These are phyloP conservation scores for Curvularia sp. DNA, from an alignment of 2,329 filamentous ascomycete genomes.

Conservation along the genomic window DNA sequence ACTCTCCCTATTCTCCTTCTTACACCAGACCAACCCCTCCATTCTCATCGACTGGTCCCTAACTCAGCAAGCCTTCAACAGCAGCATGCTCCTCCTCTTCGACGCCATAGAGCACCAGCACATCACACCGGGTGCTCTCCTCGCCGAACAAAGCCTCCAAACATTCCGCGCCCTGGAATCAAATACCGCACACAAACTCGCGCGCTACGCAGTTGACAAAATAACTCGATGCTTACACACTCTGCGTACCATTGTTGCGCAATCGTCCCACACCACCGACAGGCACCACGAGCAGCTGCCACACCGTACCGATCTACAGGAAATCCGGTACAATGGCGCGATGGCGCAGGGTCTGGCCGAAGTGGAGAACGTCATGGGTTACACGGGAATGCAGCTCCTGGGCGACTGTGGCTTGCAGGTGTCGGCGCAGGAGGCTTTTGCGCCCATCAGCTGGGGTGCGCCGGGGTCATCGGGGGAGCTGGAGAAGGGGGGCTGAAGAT, in stretches of 20 bases:
- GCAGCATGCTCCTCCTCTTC: conserved; percentile 57
- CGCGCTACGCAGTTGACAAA: conserved; percentile 53
- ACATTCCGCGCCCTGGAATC: conserved; percentile 54
- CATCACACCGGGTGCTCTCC: conserved; percentile 32
- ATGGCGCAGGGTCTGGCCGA: conserved; percentile 16
- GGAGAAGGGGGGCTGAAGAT: too few relatives aligned
- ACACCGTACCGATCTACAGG: conserved; percentile 17
- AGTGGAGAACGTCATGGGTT: conserved; percentile 55
- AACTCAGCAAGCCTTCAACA: conserved; percentile 59
- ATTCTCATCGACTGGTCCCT: conserved; percentile 58
- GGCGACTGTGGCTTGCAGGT: conserved; percentile 56
- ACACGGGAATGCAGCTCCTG: conserved; percentile 56
- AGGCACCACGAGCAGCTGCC: conserved; percentile 8
- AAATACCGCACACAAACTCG: conserved; percentile 55
- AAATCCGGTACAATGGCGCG: conserved; percentile 22
- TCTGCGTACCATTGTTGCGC: conserved; percentile 23
- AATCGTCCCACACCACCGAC: conserved; percentile 15
- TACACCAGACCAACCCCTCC: conserved; percentile 52
- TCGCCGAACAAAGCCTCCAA: conserved; percentile 52
- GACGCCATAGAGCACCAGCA: conserved; percentile 55
- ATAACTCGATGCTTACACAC: conserved; percentile 45
- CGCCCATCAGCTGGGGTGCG: conserved; percentile 42
- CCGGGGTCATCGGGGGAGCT: conserved; percentile 2
- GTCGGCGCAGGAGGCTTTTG: conserved; percentile 42
- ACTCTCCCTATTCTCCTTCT: conserved; percentile 56